These are phyloP conservation scores for Mortierella hygrophila DNA, from an alignment of 192 early-diverging fungal species.

Conservation along the genomic window DNA sequence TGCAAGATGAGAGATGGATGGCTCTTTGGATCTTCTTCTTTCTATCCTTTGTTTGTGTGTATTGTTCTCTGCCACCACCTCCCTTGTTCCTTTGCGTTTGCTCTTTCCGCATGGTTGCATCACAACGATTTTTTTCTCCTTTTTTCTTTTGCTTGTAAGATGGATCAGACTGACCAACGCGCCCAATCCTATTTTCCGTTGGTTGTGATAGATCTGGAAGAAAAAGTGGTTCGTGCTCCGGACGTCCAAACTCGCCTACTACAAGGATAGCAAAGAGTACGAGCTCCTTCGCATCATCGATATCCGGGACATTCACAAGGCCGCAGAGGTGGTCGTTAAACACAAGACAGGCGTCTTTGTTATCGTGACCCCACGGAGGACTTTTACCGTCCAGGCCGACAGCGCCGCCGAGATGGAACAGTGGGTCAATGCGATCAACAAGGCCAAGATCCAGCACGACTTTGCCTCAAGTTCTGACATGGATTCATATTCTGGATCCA, in stretches of 20 bases:
- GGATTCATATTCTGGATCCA: constrained; percentile 36
- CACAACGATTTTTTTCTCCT: not conserved
- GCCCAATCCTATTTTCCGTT: not conserved
- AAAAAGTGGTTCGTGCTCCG: constrained; percentile 89
- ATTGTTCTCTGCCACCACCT: not conserved
- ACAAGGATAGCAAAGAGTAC: constrained; percentile 90
- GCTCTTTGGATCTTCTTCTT: not conserved
- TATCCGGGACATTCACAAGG: constrained; percentile 75
- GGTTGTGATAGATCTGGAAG: constrained; percentile 78
- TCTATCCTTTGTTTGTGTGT: not conserved
- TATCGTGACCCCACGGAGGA: constrained; percentile 79
- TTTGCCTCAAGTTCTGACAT: constrained; percentile 51
- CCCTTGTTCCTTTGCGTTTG: not conserved
- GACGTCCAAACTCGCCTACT: constrained; percentile 83
- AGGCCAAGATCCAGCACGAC: constrained; percentile 50
- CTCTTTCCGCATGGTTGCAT: not conserved
- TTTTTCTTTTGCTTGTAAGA: no score
- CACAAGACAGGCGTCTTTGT: constrained; percentile 79
- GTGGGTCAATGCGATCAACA: constrained; percentile 69
- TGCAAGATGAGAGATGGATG: not conserved
- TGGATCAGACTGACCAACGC: not conserved
- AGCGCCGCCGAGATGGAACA: constrained; percentile 70
- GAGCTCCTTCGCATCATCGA: constrained; percentile 81
- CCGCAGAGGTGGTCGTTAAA: constrained; percentile 78
- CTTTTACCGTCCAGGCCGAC: constrained; percentile 77